These are phyloP conservation scores for Pelargonium exstipulatum DNA, from an alignment of 441 rosid species.

Conservation along the genomic window DNA sequence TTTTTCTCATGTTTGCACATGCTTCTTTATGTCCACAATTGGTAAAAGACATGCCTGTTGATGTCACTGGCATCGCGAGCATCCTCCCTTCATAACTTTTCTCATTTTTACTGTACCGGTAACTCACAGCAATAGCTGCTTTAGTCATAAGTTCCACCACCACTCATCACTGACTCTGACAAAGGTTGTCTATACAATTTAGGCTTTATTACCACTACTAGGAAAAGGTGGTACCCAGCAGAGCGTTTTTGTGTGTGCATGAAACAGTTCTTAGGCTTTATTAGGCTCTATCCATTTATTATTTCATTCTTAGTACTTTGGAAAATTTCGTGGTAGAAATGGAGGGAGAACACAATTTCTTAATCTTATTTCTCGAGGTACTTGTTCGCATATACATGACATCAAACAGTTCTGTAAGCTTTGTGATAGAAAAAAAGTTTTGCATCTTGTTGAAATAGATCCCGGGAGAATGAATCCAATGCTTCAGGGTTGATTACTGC, in stretches of 20 bases:
- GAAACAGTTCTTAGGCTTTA: no score
- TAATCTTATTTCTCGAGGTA: neutral
- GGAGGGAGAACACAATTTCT: neutral
- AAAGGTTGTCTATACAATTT: neutral
- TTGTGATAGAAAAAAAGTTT: conserved; percentile 8
- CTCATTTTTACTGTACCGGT: conserved; percentile 2
- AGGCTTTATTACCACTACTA: neutral
- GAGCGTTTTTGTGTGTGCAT: neutral
- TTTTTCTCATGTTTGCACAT: neutral
- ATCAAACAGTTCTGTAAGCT: neutral
- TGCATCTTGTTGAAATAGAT: neutral
- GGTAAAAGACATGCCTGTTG: neutral
- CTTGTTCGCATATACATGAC: neutral
- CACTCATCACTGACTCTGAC: neutral
- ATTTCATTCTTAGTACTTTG: neutral
- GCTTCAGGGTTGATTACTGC: neutral
- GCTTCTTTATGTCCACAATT: conserved; percentile 11
- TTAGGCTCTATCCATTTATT: neutral
- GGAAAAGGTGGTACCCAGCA: neutral
- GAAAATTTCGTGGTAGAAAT: neutral
- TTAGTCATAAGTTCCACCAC: neutral
- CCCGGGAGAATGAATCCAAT: neutral
- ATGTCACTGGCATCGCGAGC: neutral
- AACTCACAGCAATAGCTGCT: neutral
- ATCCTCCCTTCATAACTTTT: conserved; percentile 7